These are phyloP conservation scores for Avena insularis DNA, from an alignment of 176 grass and related monocot genomes.

Conservation along the genomic window DNA sequence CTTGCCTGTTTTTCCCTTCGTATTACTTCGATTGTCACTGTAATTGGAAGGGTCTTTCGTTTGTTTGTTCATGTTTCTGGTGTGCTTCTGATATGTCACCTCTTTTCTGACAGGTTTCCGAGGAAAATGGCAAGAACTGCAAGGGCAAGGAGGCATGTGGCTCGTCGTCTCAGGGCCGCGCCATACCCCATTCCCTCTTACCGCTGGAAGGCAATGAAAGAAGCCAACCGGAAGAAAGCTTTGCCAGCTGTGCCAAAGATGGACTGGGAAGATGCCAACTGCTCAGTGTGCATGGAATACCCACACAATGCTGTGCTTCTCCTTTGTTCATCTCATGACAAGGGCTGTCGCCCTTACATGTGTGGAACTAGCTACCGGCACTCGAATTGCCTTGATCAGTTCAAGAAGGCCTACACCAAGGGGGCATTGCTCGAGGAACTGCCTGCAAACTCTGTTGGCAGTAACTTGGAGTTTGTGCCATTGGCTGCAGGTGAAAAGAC, in stretches of 20 bases:
- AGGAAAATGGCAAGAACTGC: slow-evolving; percentile 77
- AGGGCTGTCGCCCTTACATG: slow-evolving; percentile 97
- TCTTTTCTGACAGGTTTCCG: slow-evolving; percentile 41
- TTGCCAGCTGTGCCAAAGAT: slow-evolving; percentile 61
- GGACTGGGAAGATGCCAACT: slow-evolving; percentile 98
- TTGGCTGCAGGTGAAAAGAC: slow-evolving; percentile 59
- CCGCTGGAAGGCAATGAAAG: slow-evolving; percentile 59
- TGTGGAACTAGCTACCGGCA: slow-evolving; percentile 88
- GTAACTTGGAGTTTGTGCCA: slow-evolving; percentile 35
- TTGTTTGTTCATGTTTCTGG: background rate
- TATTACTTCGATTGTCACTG: background rate
- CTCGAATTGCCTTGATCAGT: slow-evolving; percentile 97
- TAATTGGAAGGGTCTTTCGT: slow-evolving; percentile 4
- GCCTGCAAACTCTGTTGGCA: slow-evolving; percentile 27
- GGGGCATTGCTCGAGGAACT: slow-evolving; percentile 58
- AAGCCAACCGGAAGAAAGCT: slow-evolving; percentile 58
- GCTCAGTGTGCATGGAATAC: slow-evolving; percentile 95
- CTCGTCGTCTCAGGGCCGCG: slow-evolving; percentile 66
- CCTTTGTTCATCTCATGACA: slow-evolving; percentile 95
- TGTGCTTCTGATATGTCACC: background rate
- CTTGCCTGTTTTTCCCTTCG: background rate
- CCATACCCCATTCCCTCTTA: slow-evolving; percentile 84
- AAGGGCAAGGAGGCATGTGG: slow-evolving; percentile 65
- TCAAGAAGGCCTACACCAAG: slow-evolving; percentile 92
- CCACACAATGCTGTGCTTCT: slow-evolving; percentile 97